Base-by-base conservation (phyloP, 1,284 basidiomycete genomes). In the Rhodotorula sp. region DNA sequence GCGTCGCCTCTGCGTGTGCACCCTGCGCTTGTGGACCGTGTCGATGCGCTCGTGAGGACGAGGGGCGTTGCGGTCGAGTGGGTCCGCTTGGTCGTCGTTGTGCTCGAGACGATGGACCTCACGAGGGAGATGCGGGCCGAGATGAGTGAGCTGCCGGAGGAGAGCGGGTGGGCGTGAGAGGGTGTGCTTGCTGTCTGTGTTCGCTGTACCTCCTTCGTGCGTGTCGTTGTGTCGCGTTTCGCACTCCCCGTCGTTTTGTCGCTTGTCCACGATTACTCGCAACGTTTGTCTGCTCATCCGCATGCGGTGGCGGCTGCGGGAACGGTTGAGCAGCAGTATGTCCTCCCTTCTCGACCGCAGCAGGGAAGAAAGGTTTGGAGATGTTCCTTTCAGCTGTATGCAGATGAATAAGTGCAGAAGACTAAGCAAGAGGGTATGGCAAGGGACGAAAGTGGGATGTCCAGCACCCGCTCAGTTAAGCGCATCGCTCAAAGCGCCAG, bases 91-190 rank as follows among this genome's bases (percentile, higher is more conserved):
- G 5, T 29, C 1, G 44, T 67, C 15, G 46, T 67, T 12, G 29
- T 56, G 44, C 41, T 67, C 22, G 66, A 67, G 41, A 27, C 59
- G 34, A 27, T 61, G 12, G 66, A 67, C 5, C 27, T 67, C 34
- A 61, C 66, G 60, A 55, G 59, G 53, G 66, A 67, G 41, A 22
- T 67, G 44, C n/a, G 66, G 51, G 27, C 27, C 22, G 59, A 67
- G 8, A 67, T 67, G 59, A 27, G 25, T 19, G 46, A 27, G 59
- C 25, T 57, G n/a, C 34, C 21, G 44, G 15, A 39, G 0, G 50
- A n/a, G n/a, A n/a, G n/a, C n/a, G n/a, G n/a, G 34, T 48, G 39
- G 50, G 27, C 50, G 27, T 51, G 64, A 13, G 41, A 5, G 27
- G 29, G 27, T 1, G 36, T 8, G 39, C 22, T 21, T 7, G 32